Evolutionary conservation across 139 green algal genomes (phyloP).

Genomic region (Desmodesmus armatus): DNA sequence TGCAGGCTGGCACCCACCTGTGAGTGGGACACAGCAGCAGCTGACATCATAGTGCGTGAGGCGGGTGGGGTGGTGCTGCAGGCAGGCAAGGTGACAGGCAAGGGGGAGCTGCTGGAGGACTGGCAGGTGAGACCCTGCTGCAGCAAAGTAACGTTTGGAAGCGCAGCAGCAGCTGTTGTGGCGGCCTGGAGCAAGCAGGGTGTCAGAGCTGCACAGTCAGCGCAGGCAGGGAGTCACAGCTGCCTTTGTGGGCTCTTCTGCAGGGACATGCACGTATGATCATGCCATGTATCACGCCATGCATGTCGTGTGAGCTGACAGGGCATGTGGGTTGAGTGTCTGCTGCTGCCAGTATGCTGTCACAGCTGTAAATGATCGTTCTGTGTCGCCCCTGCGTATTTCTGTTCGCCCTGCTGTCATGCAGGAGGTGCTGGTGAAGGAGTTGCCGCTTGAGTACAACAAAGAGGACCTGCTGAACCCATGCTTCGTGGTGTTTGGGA

Average conservation of each 20-base stretch:
- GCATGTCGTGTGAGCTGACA: too few relatives aligned
- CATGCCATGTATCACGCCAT: too few relatives aligned
- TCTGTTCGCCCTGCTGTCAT: constrained; percentile 5
- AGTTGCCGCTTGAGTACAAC: constrained; percentile 84
- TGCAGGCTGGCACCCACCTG: constrained; percentile 58
- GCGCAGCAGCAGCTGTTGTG: too few relatives aligned
- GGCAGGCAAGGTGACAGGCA: constrained; percentile 77
- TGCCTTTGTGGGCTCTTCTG: too few relatives aligned
- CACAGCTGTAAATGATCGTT: not conserved
- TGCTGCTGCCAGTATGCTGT: not conserved
- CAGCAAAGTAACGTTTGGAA: too few relatives aligned
- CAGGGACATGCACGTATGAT: too few relatives aligned
- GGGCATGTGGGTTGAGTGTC: too few relatives aligned
- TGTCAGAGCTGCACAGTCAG: too few relatives aligned
- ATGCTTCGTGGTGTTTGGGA: constrained; percentile 92
- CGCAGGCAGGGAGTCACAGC: too few relatives aligned
- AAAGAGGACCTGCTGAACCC: constrained; percentile 89
- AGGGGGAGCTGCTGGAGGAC: constrained; percentile 79
- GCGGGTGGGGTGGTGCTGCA: constrained; percentile 86
- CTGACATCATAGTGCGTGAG: constrained; percentile 88
- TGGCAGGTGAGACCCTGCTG: constrained; percentile 71
- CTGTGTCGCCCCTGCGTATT: not conserved
- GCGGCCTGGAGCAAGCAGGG: too few relatives aligned
- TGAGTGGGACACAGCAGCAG: constrained; percentile 91
- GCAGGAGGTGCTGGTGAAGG: constrained; percentile 69